These are phyloP conservation scores for Forsythia suspensa DNA, from an alignment of 257 asterid genomes.

Conservation along the genomic window DNA sequence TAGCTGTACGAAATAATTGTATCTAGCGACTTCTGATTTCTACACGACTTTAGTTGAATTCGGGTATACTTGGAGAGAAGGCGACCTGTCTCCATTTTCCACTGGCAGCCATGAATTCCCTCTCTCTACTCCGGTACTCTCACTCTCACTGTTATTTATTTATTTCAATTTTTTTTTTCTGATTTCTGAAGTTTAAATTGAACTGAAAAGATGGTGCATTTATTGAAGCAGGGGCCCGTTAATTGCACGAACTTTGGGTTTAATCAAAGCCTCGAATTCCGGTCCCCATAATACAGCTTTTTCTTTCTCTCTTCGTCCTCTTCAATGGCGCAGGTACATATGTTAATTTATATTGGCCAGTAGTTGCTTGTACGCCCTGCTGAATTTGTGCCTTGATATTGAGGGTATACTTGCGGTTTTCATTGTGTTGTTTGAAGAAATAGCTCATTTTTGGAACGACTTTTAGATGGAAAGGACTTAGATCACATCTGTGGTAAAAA, in stretches of 20 bases:
- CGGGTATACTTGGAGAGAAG: background rate
- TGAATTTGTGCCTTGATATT: conserved; percentile 13
- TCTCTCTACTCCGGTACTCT: conserved; percentile 48
- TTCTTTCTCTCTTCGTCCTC: conserved; percentile 34
- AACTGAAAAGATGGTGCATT: conserved; percentile 15
- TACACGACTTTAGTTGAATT: background rate
- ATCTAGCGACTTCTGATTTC: background rate
- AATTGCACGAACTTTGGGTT: conserved; percentile 39
- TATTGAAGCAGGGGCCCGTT: conserved; percentile 49
- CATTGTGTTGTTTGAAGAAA: background rate
- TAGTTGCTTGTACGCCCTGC: conserved; percentile 19
- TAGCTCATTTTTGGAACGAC: background rate
- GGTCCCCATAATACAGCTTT: conserved; percentile 19
- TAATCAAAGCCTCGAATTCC: conserved; percentile 43
- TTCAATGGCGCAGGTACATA: conserved; percentile 52
- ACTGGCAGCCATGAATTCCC: conserved; percentile 48
- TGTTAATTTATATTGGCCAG: background rate
- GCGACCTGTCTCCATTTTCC: background rate
- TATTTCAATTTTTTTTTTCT: background rate
- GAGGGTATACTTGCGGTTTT: no score
- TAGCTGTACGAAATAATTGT: background rate
- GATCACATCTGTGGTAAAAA: no score
- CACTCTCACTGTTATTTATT: background rate
- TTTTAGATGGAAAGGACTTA: no score
- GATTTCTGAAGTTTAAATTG: conserved; percentile 13